Conservation (phyloP, 495 filamentous ascomycete species). For the Daldinia concentrica region DNA sequence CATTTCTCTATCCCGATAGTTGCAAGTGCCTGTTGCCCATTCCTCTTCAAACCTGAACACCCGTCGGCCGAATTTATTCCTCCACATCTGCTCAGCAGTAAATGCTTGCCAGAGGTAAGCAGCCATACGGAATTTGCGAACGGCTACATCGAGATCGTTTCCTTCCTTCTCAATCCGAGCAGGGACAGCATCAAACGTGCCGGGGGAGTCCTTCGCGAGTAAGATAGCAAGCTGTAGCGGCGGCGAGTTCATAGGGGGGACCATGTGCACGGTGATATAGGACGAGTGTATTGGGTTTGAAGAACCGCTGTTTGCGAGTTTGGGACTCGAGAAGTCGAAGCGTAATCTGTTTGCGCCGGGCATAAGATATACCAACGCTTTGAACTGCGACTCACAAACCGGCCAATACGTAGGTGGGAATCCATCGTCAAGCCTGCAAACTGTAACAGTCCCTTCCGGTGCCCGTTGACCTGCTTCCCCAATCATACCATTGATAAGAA, state of each 20-base stretch:
- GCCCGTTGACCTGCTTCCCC: slow-evolving; percentile 74
- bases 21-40: slow-evolving; percentile 83
- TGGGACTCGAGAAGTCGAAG: slow-evolving; percentile 86
- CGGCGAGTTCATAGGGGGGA: slow-evolving; percentile 76
- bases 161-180: slow-evolving; percentile 79
- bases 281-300: slow-evolving; percentile 78
- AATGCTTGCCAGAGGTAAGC: slow-evolving; percentile 97
- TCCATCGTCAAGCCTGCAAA: slow-evolving; percentile 82
- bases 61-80: slow-evolving; percentile 82
- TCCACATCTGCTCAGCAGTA: slow-evolving; percentile 93
- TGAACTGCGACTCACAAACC: slow-evolving; percentile 86
- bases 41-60: slow-evolving; percentile 92
- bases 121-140: slow-evolving; percentile 88
- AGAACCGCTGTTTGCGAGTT: slow-evolving; percentile 73
- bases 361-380: slow-evolving; percentile 84
- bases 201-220: slow-evolving; percentile 86
- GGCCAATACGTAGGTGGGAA: slow-evolving; percentile 86
- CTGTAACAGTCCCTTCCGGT: slow-evolving; percentile 80
- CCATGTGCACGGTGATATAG: slow-evolving; percentile 82
- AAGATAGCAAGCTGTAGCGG: slow-evolving; percentile 87
- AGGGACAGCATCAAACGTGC: slow-evolving; percentile 83
- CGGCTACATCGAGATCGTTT: slow-evolving; percentile 78
- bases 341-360: slow-evolving; percentile 87
- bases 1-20: slow-evolving; percentile 70
- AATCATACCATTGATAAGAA: slow-evolving; percentile 81